Base-by-base conservation (phyloP, 2,329 filamentous ascomycete species). In the Fusarium oligoseptatum region DNA sequence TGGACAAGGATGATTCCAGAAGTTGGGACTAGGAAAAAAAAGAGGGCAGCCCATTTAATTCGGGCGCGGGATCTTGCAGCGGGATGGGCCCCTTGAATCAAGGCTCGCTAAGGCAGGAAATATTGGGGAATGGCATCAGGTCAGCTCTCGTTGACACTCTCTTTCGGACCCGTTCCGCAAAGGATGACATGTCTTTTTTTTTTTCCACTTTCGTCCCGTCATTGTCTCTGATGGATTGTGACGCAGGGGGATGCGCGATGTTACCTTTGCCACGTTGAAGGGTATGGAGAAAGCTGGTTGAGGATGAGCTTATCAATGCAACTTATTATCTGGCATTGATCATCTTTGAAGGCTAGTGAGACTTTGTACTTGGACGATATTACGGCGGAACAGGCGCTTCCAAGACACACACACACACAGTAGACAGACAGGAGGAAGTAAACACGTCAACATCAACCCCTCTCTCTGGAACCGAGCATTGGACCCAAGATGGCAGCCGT, bases 61-160 rank as follows among this genome's bases (percentile, higher is more conserved):
- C 39, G 29, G 52, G 41, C 45, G 64, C 72, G 72, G 72, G 68
- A 75, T 62, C 72, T 61, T 70, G 72, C 72, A 74, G 72, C 48
- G 22, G 48, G 56, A 37, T 32, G 43, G 58, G 15, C 17, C 63
- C 63, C 55, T 36, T 27, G 12, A 27, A 22, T 29, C 41, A 45
- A 57, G 58, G 63, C 61, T 72, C 68, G 27, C 50, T 34, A 29
- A 41, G 34, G 32, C 32, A 20, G 39, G 43, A 41, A 37, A 37
- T 41, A 24, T 20, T 27, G 56, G 56, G 56, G 37, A 37, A 37
- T 37, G 55, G 55, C 55, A 22, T 34, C 55, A 63, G 34, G 36
- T 60, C 56, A 41, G 36, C 22, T 60, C 36, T 60, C 58, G 64
- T 36, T 27, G 60, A 71, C 67, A 41, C 58, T 45, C 62, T 60